Conservation (phyloP, 257 asterid species). For the Echites panduratus region DNA sequence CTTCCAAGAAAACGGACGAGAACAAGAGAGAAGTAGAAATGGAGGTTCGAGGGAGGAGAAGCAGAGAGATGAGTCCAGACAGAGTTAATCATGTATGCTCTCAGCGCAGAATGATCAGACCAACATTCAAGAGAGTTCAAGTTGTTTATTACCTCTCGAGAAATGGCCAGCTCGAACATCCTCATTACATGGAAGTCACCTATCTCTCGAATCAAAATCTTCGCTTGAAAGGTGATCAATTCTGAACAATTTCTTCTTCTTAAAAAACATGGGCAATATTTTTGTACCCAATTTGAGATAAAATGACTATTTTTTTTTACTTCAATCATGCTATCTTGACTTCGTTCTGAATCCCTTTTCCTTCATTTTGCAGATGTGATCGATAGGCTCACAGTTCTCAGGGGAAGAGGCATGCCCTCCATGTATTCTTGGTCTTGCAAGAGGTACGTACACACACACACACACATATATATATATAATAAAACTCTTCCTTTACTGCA, state of each 20-base stretch:
- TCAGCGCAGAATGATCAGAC: slow-evolving; percentile 22
- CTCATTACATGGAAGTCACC: slow-evolving; percentile 74
- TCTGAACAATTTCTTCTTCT: neutral
- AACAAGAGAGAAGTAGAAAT: neutral
- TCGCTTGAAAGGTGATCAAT: slow-evolving; percentile 57
- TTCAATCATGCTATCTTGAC: neutral
- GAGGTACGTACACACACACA: too few relatives aligned
- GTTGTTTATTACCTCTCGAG: slow-evolving; percentile 75
- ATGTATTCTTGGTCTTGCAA: slow-evolving; percentile 97
- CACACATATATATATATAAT: too few relatives aligned
- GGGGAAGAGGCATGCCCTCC: slow-evolving; percentile 87
- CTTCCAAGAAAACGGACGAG: neutral
- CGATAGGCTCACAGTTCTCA: slow-evolving; percentile 57
- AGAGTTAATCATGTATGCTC: slow-evolving; percentile 19
- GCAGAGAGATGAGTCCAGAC: slow-evolving; percentile 41
- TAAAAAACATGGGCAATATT: neutral
- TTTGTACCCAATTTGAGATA: too few relatives aligned
- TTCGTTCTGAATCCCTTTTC: neutral
- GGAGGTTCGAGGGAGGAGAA: slow-evolving; percentile 22
- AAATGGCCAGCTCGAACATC: slow-evolving; percentile 90
- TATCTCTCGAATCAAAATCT: slow-evolving; percentile 65
- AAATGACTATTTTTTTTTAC: neutral
- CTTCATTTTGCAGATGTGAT: slow-evolving; percentile 40
- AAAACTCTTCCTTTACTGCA: neutral
- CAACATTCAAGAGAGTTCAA: slow-evolving; percentile 61